Evolutionary conservation across 371 early-diverging fungal genomes (phyloP).

Genomic region (Choanephora cucurbitarum): DNA sequence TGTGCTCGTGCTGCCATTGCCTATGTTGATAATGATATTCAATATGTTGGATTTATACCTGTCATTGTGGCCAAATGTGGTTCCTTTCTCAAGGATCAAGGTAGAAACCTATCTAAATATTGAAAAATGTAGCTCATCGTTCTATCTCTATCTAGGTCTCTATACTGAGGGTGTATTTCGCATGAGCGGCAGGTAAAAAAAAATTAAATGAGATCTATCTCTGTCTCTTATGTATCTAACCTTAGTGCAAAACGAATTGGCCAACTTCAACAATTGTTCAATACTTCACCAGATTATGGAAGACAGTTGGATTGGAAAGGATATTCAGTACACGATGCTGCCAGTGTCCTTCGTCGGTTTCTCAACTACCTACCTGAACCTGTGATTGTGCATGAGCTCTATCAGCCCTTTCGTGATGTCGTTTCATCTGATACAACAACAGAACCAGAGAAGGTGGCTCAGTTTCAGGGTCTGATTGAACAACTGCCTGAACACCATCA

Average conservation of each 20-base stretch:
- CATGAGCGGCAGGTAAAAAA: constrained; percentile 37
- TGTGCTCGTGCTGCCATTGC: constrained; percentile 32
- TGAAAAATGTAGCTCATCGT: no score
- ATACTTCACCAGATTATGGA: constrained; percentile 59
- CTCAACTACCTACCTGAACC: constrained; percentile 67
- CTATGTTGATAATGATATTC: constrained; percentile 30
- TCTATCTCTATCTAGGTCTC: constrained; percentile 20
- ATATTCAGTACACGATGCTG: constrained; percentile 66
- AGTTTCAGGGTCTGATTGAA: constrained; percentile 55
- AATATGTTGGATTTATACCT: constrained; percentile 47
- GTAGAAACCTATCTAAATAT: constrained; percentile 17
- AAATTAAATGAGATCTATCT: background rate
- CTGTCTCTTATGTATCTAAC: constrained; percentile 8
- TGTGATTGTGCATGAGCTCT: constrained; percentile 57
- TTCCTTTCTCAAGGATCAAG: constrained; percentile 51
- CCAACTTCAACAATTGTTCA: constrained; percentile 60
- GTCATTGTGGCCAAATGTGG: constrained; percentile 58
- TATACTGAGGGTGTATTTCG: constrained; percentile 45
- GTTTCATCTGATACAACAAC: constrained; percentile 32
- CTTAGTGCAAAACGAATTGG: constrained; percentile 62
- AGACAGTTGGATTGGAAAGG: constrained; percentile 59
- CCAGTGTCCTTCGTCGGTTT: constrained; percentile 59
- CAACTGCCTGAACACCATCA: constrained; percentile 60
- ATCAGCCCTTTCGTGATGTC: constrained; percentile 64
- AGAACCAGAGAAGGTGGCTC: constrained; percentile 37